Evolutionary conservation across 2,329 filamentous ascomycete genomes (phyloP), one percentile per base, ranked within the genome.

Genomic region (Ilyonectria mors-panacis): DNA sequence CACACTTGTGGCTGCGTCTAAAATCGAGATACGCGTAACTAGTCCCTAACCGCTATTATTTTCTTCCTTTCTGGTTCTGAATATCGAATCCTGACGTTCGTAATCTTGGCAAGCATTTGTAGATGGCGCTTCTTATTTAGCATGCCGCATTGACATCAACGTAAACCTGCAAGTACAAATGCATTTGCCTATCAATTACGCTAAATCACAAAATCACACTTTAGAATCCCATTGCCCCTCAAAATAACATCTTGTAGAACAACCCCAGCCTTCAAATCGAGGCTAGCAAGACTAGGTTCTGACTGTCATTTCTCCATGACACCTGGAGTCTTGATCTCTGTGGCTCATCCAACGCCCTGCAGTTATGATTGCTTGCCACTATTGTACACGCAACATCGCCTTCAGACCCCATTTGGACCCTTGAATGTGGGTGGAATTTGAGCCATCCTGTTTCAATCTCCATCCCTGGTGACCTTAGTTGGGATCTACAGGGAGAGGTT

Each of bases 401-500:
- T 4, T 37, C 10, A 6, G n/a, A 13, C 13, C 21, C n/a, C 9
- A 35, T 33, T 53, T 2, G 45, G n/a, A 42, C 28, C 66, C 59
- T 56, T 45, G 53, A 68, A 65, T 65, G 50, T 70, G 59, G 68
- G 59, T 47, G 15, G 26, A 19, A 35, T 30, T 30, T 59, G 33
- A 4, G 7, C 44, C 45, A 50, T 33, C 21, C 28, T n/a, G 23
- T 48, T 37, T 57, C 37, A n/a, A 63, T 58, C 47, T 62, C 64
- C 35, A 30, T 48, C 63, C 55, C 30, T 51, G n/a, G 33, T 30
- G 19, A 17, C 45, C 50, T 53, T 56, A 21, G 48, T 13, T 33
- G 21, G 19, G 54, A 50, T 59, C 81, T 78, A 91, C 69, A 92
- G 83, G 66, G 89, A 85, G 72, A 92, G 80, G 78, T 91, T 92